Evolutionary conservation across 495 filamentous ascomycete species (phyloP).

Genomic region (Neurospora sp.): DNA sequence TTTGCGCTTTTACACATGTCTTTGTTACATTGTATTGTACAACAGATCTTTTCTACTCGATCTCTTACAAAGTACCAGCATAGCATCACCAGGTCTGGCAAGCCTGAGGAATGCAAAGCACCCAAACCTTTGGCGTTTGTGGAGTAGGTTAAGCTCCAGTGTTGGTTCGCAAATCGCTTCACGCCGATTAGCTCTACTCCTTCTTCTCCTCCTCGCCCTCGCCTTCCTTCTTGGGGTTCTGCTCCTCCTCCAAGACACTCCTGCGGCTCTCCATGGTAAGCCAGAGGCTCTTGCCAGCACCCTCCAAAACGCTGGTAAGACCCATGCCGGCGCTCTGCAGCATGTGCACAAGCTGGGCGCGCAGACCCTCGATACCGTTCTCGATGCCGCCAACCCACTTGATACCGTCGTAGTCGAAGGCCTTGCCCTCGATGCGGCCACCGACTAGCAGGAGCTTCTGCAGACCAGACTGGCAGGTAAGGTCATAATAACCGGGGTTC

Average conservation of each 20-base stretch:
- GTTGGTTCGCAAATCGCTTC: neutral
- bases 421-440: constrained; percentile 67
- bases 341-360: constrained; percentile 69
- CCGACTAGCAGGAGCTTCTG: constrained; percentile 81
- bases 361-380: constrained; percentile 69
- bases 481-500: constrained; percentile 72
- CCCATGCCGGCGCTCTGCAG: constrained; percentile 66
- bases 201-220: constrained; percentile 21
- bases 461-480: constrained; percentile 62
- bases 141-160: neutral
- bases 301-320: constrained; percentile 63
- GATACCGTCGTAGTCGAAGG: constrained; percentile 70
- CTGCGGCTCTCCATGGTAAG: constrained; percentile 72
- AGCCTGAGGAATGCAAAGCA: neutral
- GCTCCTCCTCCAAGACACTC: constrained; percentile 67
- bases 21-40: neutral
- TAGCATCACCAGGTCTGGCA: neutral
- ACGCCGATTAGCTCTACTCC: constrained; percentile 18
- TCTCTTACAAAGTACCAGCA: neutral
- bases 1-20: neutral
- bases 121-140: neutral
- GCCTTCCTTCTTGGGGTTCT: constrained; percentile 32
- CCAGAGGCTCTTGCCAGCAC: constrained; percentile 68
- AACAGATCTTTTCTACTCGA: neutral
- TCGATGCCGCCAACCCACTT: constrained; percentile 81